These are phyloP conservation scores for Mortierella sp. DNA, from an alignment of 371 early-diverging fungal species.

Conservation along the genomic window DNA sequence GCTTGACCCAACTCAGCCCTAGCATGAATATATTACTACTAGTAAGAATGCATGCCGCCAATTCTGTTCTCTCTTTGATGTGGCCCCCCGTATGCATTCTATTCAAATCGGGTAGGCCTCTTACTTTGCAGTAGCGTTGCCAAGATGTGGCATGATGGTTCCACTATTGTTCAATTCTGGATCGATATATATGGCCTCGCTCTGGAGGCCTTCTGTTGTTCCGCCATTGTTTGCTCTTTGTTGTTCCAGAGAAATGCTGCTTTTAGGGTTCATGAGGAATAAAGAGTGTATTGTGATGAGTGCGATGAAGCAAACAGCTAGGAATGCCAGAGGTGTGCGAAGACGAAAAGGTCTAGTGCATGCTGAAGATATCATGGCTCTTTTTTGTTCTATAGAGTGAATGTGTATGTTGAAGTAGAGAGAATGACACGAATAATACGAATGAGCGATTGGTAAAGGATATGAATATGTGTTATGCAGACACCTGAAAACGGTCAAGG, in stretches of 20 bases:
- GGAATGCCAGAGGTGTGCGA: slow-evolving; percentile 20
- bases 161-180: slow-evolving; percentile 47
- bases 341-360: slow-evolving; percentile 24
- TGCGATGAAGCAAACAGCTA: slow-evolving; percentile 40
- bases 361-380: background rate
- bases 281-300: slow-evolving; percentile 28
- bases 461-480: too few relatives aligned
- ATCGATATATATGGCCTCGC: slow-evolving; percentile 23
- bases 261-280: slow-evolving; percentile 8
- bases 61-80: too few relatives aligned
- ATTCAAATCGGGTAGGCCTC: background rate
- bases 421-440: too few relatives aligned
- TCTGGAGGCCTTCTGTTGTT: background rate
- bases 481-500: too few relatives aligned
- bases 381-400: background rate
- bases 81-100: too few relatives aligned
- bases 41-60: background rate
- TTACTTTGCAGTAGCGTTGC: slow-evolving; percentile 84
- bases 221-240: background rate
- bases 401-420: background rate
- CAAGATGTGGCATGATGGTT: slow-evolving; percentile 83
- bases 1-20: slow-evolving; percentile 90
- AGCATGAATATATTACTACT: background rate
- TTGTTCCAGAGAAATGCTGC: background rate
- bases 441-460: too few relatives aligned